Conservation (phyloP, 257 asterid genomes). For the Pogostemon cablin region DNA sequence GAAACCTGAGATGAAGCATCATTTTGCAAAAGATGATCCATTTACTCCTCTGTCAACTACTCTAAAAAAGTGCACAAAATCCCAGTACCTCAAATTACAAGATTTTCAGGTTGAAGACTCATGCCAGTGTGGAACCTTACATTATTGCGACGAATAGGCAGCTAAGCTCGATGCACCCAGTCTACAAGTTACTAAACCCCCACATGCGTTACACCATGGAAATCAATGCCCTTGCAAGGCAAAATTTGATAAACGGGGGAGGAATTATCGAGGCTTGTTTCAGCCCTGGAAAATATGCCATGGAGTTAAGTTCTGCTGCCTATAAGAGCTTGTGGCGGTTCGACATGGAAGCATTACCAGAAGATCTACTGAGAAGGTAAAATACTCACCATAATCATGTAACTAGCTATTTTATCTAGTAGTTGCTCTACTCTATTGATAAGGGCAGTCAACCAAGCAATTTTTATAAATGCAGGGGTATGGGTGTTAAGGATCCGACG, state of each 20-base stretch:
- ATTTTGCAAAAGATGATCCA: neutral
- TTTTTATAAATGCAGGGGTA: conserved; percentile 54
- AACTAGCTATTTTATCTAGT: neutral
- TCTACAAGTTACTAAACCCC: conserved; percentile 78
- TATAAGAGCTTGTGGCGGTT: conserved; percentile 82
- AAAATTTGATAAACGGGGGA: conserved; percentile 79
- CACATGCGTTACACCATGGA: conserved; percentile 91
- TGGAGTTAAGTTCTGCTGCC: conserved; percentile 91
- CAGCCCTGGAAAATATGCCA: conserved; percentile 80
- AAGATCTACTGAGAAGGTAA: conserved; percentile 77
- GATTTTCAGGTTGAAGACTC: conserved; percentile 80
- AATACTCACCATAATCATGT: neutral
- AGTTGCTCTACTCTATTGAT: neutral
- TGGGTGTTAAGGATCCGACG: conserved; percentile 88
- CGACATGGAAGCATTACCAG: conserved; percentile 84
- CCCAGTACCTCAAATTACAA: conserved; percentile 15
- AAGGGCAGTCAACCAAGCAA: neutral
- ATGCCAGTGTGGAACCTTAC: conserved; percentile 87
- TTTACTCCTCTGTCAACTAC: too few species aligned
- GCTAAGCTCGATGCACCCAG: conserved; percentile 85
- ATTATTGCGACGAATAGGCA: conserved; percentile 87
- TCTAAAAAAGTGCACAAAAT: neutral
- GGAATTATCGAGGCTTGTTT: conserved; percentile 84
- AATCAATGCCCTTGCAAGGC: conserved; percentile 92
- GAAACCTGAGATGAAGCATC: neutral